These are phyloP conservation scores for Handroanthus guayacan DNA, from an alignment of 257 asterid genomes.

Conservation along the genomic window DNA sequence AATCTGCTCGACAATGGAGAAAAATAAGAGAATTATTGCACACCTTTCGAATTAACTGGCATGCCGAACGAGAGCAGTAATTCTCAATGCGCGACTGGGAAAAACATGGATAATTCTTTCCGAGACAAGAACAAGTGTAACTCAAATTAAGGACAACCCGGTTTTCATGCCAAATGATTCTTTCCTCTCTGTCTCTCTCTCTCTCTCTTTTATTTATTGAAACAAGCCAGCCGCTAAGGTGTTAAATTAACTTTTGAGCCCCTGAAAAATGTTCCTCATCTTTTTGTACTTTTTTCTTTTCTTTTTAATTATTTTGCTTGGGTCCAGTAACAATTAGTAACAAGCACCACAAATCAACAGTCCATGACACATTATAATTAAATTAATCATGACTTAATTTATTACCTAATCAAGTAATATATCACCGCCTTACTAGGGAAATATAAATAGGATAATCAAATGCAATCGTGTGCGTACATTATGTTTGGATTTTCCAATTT, in stretches of 20 bases:
- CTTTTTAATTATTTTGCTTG: no score
- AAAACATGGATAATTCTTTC: constrained; percentile 34
- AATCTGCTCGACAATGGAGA: neutral
- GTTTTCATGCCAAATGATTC: neutral
- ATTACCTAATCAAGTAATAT: neutral
- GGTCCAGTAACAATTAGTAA: no score
- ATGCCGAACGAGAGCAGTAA: neutral
- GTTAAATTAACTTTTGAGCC: no score
- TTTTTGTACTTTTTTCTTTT: no score
- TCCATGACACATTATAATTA: no score
- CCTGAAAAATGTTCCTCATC: no score
- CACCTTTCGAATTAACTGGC: constrained; percentile 31
- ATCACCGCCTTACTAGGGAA: neutral
- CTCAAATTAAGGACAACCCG: constrained; percentile 27
- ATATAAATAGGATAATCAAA: neutral
- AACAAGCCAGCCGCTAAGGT: no score
- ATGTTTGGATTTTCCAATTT: no score
- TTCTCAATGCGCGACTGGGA: constrained; percentile 14
- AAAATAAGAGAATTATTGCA: neutral
- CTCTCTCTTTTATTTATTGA: no score
- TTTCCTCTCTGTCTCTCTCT: no score
- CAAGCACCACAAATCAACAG: no score
- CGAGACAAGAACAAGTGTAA: constrained; percentile 10
- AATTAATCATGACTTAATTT: neutral
- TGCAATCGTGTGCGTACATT: neutral